Conservation (phyloP, 2,329 filamentous ascomycete genomes). For the Colletotrichum salicis region DNA sequence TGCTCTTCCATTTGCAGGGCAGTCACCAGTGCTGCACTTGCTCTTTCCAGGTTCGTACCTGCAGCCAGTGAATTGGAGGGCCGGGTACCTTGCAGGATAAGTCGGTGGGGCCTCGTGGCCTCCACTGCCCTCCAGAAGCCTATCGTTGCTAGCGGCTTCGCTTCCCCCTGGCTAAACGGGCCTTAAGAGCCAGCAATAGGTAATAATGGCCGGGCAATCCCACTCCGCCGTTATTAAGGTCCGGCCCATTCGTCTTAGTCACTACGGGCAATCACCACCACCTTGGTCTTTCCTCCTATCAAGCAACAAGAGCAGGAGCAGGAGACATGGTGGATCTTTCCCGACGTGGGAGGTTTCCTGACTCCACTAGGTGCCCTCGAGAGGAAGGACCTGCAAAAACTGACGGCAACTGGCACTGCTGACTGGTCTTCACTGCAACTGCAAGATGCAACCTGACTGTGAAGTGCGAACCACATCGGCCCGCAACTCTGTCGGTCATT, state of each 20-base stretch:
- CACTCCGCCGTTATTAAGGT: background rate
- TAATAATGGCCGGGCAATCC: conserved; percentile 11
- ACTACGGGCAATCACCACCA: background rate
- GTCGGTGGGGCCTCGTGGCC: conserved; percentile 24
- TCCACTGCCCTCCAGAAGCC: conserved; percentile 32
- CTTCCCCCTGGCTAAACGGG: conserved; percentile 24
- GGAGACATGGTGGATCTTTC: background rate
- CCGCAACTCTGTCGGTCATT: conserved; percentile 9
- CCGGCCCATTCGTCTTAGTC: background rate
- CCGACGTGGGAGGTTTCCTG: background rate
- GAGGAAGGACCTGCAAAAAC: background rate
- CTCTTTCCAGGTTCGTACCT: background rate
- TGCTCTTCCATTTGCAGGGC: background rate
- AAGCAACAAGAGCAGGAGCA: background rate
- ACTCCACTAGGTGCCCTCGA: background rate
- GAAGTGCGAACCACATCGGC: conserved; percentile 2
- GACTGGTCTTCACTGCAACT: background rate
- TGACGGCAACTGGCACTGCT: background rate
- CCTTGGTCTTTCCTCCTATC: background rate
- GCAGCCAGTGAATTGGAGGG: conserved; percentile 22
- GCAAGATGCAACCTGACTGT: background rate
- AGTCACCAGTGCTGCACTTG: background rate
- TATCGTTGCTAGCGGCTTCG: conserved; percentile 28
- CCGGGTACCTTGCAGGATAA: conserved; percentile 33
- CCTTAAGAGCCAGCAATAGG: background rate